Evolutionary conservation across 2,329 filamentous ascomycete genomes (phyloP).

Genomic region (Elsinoe fawcettii): DNA sequence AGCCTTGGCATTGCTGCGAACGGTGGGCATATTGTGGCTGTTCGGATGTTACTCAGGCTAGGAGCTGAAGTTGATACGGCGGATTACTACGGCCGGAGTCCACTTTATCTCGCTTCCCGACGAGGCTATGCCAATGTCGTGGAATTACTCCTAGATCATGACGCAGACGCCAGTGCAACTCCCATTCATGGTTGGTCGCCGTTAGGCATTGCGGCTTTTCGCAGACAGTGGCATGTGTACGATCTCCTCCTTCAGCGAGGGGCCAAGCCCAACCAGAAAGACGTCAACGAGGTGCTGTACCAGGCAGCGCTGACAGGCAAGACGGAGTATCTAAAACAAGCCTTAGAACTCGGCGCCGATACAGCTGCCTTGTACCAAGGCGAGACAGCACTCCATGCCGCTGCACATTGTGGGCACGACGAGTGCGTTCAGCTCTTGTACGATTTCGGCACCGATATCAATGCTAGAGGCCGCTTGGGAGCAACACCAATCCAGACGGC

Average conservation of each 20-base stretch:
- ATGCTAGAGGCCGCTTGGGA: too few relatives aligned
- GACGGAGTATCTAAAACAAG: neutral
- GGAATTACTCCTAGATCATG: neutral
- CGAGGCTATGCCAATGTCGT: neutral
- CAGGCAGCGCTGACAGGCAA: neutral
- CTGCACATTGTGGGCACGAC: too few relatives aligned
- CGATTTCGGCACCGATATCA: too few relatives aligned
- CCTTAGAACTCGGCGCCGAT: neutral
- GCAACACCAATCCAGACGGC: too few relatives aligned
- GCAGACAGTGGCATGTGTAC: neutral
- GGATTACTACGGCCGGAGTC: neutral
- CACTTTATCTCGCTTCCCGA: neutral
- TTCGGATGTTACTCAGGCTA: too few relatives aligned
- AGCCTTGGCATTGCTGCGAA: too few relatives aligned
- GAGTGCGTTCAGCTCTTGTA: too few relatives aligned
- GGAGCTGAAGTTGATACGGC: neutral
- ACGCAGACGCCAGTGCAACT: neutral
- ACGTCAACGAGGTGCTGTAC: neutral
- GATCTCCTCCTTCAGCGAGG: neutral
- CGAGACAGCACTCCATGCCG: too few relatives aligned
- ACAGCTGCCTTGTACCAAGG: neutral
- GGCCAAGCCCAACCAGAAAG: neutral
- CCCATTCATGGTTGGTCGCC: neutral
- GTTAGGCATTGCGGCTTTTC: neutral
- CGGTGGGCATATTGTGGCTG: too few relatives aligned